phyloP scores from a whole-genome alignment of 441 rosid genomes.

The Breynia disticha region DNA sequence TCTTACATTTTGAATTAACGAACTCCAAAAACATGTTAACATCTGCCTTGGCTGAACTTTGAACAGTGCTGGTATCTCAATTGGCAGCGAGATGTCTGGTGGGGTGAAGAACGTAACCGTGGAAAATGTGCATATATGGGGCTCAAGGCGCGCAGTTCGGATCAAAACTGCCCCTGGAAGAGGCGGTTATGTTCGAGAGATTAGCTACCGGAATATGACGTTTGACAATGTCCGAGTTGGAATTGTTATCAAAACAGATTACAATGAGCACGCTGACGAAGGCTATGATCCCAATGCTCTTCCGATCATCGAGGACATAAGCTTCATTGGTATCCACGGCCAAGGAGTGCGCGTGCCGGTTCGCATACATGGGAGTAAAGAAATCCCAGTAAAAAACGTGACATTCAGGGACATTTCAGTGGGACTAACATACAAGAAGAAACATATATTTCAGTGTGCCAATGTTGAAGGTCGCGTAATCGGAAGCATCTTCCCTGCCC shows the following conservation, averaged over 20 bases:
- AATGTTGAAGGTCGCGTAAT: constrained; percentile 77
- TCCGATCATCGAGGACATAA: constrained; percentile 55
- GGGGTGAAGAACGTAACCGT: constrained; percentile 82
- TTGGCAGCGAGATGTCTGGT: constrained; percentile 96
- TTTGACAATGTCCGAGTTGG: constrained; percentile 84
- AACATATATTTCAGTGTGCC: constrained; percentile 84
- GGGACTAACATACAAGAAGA: constrained; percentile 82
- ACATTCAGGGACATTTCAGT: constrained; percentile 69
- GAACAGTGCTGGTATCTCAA: constrained; percentile 83
- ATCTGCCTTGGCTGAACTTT: constrained; percentile 12
- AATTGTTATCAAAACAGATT: constrained; percentile 83
- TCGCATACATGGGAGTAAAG: constrained; percentile 76
- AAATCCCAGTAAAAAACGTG: constrained; percentile 66
- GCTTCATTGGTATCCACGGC: constrained; percentile 63
- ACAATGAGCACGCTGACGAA: constrained; percentile 87
- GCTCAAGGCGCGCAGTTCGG: constrained; percentile 79
- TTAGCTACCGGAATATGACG: constrained; percentile 65
- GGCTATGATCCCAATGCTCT: constrained; percentile 61
- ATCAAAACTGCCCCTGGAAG: constrained; percentile 94
- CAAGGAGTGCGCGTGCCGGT: constrained; percentile 91
- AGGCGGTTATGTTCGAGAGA: constrained; percentile 66
- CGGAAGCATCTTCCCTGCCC: constrained; percentile 73
- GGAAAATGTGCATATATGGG: constrained; percentile 74
- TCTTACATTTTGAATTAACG: not conserved
- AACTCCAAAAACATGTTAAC: not conserved